These are phyloP conservation scores for Lipomyces starkeyi DNA, from an alignment of 805 yeast species.

Conservation along the genomic window DNA sequence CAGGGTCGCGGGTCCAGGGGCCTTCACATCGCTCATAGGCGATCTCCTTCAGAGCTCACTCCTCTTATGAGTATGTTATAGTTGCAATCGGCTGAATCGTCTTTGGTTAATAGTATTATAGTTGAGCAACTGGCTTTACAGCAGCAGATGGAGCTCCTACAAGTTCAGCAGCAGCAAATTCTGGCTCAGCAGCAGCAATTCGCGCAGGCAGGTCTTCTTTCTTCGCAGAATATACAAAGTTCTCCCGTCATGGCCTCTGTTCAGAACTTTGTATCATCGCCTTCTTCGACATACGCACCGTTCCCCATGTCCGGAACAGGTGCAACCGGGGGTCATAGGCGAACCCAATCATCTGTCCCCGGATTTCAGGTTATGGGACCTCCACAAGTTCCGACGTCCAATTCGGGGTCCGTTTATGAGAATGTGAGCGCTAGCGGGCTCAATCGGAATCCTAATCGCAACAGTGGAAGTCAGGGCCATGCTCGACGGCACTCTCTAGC, in stretches of 20 bases:
- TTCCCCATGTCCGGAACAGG: slow-evolving; percentile 11
- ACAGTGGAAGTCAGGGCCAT: slow-evolving; percentile 62
- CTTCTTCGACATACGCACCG: slow-evolving; percentile 21
- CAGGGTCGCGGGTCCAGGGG: slow-evolving; percentile 54
- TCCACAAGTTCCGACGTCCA: slow-evolving; percentile 12
- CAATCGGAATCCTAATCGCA: slow-evolving; percentile 25
- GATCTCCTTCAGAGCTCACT: slow-evolving; percentile 95
- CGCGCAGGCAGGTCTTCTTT: slow-evolving; percentile 44
- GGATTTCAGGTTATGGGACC: slow-evolving; percentile 32
- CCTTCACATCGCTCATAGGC: slow-evolving; percentile 93
- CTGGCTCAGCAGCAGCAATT: slow-evolving; percentile 66
- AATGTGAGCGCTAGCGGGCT: slow-evolving; percentile 1
- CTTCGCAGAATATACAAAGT: slow-evolving; percentile 23
- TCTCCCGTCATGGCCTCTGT: slow-evolving; percentile 27
- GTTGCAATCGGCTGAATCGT: background rate
- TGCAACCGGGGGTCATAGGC: slow-evolving; percentile 42
- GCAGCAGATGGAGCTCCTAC: slow-evolving; percentile 89
- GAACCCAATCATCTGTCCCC: slow-evolving; percentile 47
- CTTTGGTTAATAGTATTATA: slow-evolving; percentile 28
- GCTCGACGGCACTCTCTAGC: slow-evolving; percentile 91
- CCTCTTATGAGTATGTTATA: slow-evolving; percentile 74
- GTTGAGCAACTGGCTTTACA: slow-evolving; percentile 78
- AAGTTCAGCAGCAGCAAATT: slow-evolving; percentile 89
- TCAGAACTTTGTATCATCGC: slow-evolving; percentile 28
- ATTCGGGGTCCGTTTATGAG: slow-evolving; percentile 15